A percentile compares a stretch with the other conserved stretches of the same genome.
phyloP scores from a whole-genome alignment of 768 basidiomycete species.

The Coprinopsis marcescibilis region DNA sequence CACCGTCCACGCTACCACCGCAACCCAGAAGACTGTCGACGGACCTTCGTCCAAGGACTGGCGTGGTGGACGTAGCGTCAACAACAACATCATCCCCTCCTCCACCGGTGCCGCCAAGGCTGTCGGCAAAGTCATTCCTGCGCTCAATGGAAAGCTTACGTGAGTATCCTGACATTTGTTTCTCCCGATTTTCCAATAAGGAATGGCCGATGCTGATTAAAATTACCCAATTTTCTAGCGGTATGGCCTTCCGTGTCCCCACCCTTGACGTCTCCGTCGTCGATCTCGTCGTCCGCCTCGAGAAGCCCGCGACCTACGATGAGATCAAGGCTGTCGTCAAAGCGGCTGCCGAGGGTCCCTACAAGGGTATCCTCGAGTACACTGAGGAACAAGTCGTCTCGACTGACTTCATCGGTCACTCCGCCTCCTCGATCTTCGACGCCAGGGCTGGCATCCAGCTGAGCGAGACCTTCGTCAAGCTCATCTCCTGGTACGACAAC shows the following conservation, averaged over 20 bases:
- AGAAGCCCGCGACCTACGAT: constrained; percentile 82
- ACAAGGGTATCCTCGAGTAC: constrained; percentile 80
- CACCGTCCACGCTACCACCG: constrained; percentile 95
- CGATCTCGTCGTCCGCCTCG: constrained; percentile 90
- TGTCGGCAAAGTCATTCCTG: constrained; percentile 96
- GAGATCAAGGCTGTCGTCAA: constrained; percentile 85
- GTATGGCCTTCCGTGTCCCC: constrained; percentile 96
- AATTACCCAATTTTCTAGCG: constrained; percentile 35
- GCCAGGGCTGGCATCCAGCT: constrained; percentile 89
- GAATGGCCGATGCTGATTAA: background rate
- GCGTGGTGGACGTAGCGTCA: constrained; percentile 94
- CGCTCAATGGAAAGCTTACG: constrained; percentile 97
- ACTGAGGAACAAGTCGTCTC: constrained; percentile 93
- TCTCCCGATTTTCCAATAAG: background rate
- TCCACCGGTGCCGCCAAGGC: constrained; percentile 99
- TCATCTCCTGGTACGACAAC: constrained; percentile 94
- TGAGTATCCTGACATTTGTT: constrained; percentile 33
- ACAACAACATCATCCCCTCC: constrained; percentile 98
- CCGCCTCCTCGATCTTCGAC: constrained; percentile 87
- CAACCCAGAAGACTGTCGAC: constrained; percentile 93
- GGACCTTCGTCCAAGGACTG: constrained; percentile 95
- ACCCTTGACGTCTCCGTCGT: constrained; percentile 96
- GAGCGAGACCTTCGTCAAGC: constrained; percentile 92
- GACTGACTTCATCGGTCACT: constrained; percentile 83
- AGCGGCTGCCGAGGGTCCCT: constrained; percentile 63